These are phyloP conservation scores for Oenanthe javanica DNA, from an alignment of 140 eudicot genomes.

Conservation along the genomic window DNA sequence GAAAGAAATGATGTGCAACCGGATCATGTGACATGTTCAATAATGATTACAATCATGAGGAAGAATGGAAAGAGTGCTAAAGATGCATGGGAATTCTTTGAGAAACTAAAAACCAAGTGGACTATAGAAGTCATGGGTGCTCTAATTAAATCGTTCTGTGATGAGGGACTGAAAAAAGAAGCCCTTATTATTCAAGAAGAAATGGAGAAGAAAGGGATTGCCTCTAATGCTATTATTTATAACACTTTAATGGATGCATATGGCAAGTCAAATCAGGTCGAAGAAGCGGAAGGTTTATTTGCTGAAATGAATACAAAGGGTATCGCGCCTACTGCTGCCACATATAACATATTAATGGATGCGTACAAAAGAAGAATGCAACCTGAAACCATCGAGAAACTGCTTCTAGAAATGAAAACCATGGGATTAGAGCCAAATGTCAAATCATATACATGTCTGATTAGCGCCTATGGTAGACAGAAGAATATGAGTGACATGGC, in stretches of 20 bases:
- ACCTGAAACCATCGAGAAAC: constrained; percentile 75
- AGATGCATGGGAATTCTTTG: constrained; percentile 79
- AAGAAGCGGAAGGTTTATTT: constrained; percentile 95
- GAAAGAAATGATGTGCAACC: constrained; percentile 57
- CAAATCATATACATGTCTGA: constrained; percentile 69
- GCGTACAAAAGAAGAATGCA: constrained; percentile 87
- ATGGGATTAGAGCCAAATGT: constrained; percentile 65
- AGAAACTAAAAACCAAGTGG: constrained; percentile 66
- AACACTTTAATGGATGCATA: constrained; percentile 87
- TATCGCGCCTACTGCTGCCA: constrained; percentile 57
- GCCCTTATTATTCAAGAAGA: constrained; percentile 83
- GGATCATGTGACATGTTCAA: constrained; percentile 73
- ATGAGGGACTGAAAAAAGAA: constrained; percentile 79
- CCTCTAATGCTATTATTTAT: constrained; percentile 68
- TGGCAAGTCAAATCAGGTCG: constrained; percentile 61
- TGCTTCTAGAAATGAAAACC: constrained; percentile 72
- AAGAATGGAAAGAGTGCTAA: constrained; percentile 70
- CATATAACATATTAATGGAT: constrained; percentile 80
- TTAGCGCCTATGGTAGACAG: constrained; percentile 85
- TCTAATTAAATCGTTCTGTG: constrained; percentile 75
- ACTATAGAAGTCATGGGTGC: constrained; percentile 76
- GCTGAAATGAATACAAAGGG: constrained; percentile 77
- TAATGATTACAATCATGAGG: constrained; percentile 86
- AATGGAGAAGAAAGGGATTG: constrained; percentile 84
- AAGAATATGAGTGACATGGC: constrained; percentile 90